A percentile compares a stretch with the other conserved stretches of the same genome.
Evolutionary conservation across 768 basidiomycete species (phyloP).

Genomic region (Russula virescens): DNA sequence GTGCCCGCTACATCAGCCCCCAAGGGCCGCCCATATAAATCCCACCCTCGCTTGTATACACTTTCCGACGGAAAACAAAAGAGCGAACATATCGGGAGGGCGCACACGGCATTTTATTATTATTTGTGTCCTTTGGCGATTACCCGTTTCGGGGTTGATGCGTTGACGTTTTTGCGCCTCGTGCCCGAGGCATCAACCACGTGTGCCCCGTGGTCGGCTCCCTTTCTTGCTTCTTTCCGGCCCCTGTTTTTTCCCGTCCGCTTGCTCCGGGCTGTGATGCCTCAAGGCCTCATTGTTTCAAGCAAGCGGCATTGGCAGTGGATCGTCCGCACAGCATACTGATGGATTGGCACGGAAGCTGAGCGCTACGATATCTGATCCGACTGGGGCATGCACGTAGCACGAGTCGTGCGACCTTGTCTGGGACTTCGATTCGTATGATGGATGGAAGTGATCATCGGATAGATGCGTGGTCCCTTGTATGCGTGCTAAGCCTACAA

Average conservation of each 20-base stretch:
- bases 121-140: too few relatives aligned
- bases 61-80: not conserved
- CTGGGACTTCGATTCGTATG: too few relatives aligned
- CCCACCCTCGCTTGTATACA: not conserved
- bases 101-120: not conserved
- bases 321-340: too few relatives aligned
- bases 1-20: too few relatives aligned
- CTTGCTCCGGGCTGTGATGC: not conserved
- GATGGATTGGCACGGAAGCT: not conserved
- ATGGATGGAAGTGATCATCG: too few relatives aligned
- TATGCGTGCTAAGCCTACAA: too few relatives aligned
- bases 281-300: not conserved
- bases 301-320: too few relatives aligned
- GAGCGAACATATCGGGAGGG: not conserved
- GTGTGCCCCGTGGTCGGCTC: conserved; percentile 4
- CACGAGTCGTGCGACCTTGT: too few relatives aligned
- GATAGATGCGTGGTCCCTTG: too few relatives aligned
- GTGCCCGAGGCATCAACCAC: conserved; percentile 20
- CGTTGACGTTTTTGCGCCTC: conserved; percentile 14
- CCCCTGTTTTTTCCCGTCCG: not conserved
- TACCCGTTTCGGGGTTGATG: not conserved
- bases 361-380: not conserved
- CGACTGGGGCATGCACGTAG: too few relatives aligned
- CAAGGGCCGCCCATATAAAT: too few relatives aligned
- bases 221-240: not conserved